Conservation (phyloP, 768 basidiomycete species). For the Kwoniella newhampshirensis region DNA sequence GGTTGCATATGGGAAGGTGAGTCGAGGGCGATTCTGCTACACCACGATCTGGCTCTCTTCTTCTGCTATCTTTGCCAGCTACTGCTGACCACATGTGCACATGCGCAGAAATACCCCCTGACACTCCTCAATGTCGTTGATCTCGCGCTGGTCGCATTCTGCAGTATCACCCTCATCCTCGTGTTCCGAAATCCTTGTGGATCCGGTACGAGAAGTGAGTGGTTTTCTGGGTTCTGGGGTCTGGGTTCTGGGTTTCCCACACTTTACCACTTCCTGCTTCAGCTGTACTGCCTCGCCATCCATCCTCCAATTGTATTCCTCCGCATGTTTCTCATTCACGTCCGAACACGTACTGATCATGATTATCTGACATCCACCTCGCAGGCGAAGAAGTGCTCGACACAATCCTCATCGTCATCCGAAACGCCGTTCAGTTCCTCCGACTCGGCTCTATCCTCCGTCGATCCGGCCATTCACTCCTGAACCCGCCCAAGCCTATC, state of each 20-base stretch:
- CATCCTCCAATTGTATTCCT: neutral
- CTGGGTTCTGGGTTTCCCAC: no score
- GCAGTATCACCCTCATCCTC: constrained; percentile 81
- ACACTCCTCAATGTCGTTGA: constrained; percentile 77
- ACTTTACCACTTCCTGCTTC: neutral
- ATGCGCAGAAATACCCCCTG: constrained; percentile 52
- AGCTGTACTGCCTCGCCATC: no score
- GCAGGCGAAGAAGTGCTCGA: constrained; percentile 94
- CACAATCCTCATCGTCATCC: constrained; percentile 82
- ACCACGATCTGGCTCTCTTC: no score
- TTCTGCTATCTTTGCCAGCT: no score
- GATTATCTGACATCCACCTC: no score
- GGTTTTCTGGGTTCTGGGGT: neutral
- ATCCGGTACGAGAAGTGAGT: constrained; percentile 46
- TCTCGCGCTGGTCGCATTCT: constrained; percentile 82
- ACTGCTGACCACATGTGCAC: no score
- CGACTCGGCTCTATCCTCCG: constrained; percentile 89
- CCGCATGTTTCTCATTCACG: neutral
- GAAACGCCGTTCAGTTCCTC: constrained; percentile 83
- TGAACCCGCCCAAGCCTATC: constrained; percentile 54
- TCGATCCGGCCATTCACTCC: constrained; percentile 58
- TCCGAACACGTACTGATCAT: constrained; percentile 46
- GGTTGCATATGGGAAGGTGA: constrained; percentile 85
- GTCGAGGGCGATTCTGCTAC: constrained; percentile 50
- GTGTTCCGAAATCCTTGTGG: constrained; percentile 63